Base-by-base conservation (phyloP, 495 filamentous ascomycete genomes). In the Penicillium coffeae region DNA sequence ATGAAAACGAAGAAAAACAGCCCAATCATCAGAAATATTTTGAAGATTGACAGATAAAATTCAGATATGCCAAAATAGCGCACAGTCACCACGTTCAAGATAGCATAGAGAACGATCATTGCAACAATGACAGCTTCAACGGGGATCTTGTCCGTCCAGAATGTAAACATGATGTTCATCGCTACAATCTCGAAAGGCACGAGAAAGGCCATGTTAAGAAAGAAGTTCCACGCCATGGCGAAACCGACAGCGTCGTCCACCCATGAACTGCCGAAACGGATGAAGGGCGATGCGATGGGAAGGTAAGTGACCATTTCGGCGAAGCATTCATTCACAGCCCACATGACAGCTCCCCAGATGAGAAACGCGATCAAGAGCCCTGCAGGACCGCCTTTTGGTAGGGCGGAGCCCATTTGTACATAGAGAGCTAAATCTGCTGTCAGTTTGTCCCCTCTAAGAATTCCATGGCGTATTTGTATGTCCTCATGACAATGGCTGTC, bases 121-220 rank as follows among this genome's bases (percentile, higher is more conserved):
- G 50, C 52, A 21, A 35, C 27, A 8, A 48, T 34, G 7, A 89
- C 76, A n/a, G 66, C 85, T 4, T 71, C 82, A 9, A 74, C 70
- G 0, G 84, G 86, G 14, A 90, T 73, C 8, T 71, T 71, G 25
- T 82, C 78, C 8, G 72, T 78, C 85, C 86, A 89, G 53, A 77
- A 89, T 10, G 73, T 74, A 19, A 88, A 68, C n/a, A 89, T 79
- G 34, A 87, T 60, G 47, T 83, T 85, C 50, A 85, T 78, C 10
- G 85, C 84, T 3, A 79, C 77, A 36, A 89, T 81, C 59, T 89
- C 85, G 54, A 87, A 89, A 0, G 85, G 85, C 16, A 89, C 81
- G 3, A 85, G 64, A 20, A 79, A 72, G 0, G 83, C 85, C 58
- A 86, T 79, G 49, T 65, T 62, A 44, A 86, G 78, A 47, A 88